These are phyloP conservation scores for Coniochaeta ligniaria DNA, from an alignment of 2,329 filamentous ascomycete genomes.

Conservation along the genomic window DNA sequence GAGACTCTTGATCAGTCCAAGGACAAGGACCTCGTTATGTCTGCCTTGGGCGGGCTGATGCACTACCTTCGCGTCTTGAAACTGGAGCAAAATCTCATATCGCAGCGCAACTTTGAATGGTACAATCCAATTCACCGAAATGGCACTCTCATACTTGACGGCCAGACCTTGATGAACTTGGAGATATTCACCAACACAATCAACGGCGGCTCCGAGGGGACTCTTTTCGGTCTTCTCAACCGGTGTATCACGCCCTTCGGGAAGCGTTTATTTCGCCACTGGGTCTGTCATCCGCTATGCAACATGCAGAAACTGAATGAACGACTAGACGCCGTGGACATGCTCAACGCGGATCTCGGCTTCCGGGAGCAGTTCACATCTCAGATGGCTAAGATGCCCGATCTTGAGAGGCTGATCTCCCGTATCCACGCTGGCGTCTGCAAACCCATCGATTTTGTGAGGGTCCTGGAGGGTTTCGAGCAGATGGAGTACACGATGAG, in stretches of 20 bases:
- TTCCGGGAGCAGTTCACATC: constrained; percentile 83
- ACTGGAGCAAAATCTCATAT: constrained; percentile 79
- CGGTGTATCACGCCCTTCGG: constrained; percentile 94
- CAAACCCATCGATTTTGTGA: constrained; percentile 85
- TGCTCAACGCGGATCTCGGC: constrained; percentile 74
- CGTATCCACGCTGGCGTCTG: constrained; percentile 90
- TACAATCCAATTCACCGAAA: constrained; percentile 91
- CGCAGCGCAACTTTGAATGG: constrained; percentile 82
- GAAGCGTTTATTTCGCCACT: constrained; percentile 91
- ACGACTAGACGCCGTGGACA: constrained; percentile 86
- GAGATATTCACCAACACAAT: constrained; percentile 92
- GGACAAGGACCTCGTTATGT: constrained; percentile 80
- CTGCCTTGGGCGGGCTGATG: constrained; percentile 79
- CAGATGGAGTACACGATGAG: constrained; percentile 94
- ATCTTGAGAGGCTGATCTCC: constrained; percentile 89
- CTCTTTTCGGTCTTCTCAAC: constrained; percentile 84
- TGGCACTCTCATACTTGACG: constrained; percentile 85
- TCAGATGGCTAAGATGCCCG: constrained; percentile 84
- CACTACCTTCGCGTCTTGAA: constrained; percentile 84
- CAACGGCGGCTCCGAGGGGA: constrained; percentile 78
- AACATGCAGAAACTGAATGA: constrained; percentile 86
- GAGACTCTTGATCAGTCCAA: constrained; percentile 62
- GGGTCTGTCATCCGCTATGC: constrained; percentile 93
- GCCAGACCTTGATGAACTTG: constrained; percentile 95
- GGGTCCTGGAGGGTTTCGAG: constrained; percentile 91